phyloP scores from a whole-genome alignment of 2,329 filamentous ascomycete genomes.

The Talaromyces marneffei region DNA sequence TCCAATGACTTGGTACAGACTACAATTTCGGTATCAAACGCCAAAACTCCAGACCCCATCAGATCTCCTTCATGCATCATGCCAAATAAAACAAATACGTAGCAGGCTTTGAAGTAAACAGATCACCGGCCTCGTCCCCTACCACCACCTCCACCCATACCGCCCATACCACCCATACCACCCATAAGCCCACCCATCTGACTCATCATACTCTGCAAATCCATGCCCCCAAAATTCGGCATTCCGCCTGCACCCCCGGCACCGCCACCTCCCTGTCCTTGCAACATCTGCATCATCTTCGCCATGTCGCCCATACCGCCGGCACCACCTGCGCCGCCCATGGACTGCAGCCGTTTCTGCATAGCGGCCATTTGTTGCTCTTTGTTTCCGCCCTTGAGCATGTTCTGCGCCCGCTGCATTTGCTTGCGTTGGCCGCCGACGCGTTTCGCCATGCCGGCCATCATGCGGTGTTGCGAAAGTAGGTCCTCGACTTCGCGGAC shows the following conservation, averaged over 20 bases:
- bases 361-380: slow-evolving; percentile 91
- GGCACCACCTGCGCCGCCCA: slow-evolving; percentile 68
- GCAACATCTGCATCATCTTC: slow-evolving; percentile 95
- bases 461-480: slow-evolving; percentile 96
- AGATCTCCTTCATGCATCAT: slow-evolving; percentile 5
- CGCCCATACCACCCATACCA: slow-evolving; percentile 17
- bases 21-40: neutral
- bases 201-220: slow-evolving; percentile 68
- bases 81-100: neutral
- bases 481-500: slow-evolving; percentile 93
- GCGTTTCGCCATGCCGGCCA: slow-evolving; percentile 98
- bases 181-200: slow-evolving; percentile 63
- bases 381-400: slow-evolving; percentile 86
- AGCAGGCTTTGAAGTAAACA: neutral
- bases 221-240: slow-evolving; percentile 52
- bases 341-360: slow-evolving; percentile 90
- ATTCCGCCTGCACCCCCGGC: slow-evolving; percentile 56
- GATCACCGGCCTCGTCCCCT: slow-evolving; percentile 26
- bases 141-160: slow-evolving; percentile 9
- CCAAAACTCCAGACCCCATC: slow-evolving; percentile 1
- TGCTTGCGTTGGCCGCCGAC: slow-evolving; percentile 98
- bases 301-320: slow-evolving; percentile 73
- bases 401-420: slow-evolving; percentile 87
- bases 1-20: neutral
- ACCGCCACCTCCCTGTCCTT: slow-evolving; percentile 64